These are phyloP conservation scores for Nigrospora osmanthi DNA, from an alignment of 2,329 filamentous ascomycete species.

Conservation along the genomic window DNA sequence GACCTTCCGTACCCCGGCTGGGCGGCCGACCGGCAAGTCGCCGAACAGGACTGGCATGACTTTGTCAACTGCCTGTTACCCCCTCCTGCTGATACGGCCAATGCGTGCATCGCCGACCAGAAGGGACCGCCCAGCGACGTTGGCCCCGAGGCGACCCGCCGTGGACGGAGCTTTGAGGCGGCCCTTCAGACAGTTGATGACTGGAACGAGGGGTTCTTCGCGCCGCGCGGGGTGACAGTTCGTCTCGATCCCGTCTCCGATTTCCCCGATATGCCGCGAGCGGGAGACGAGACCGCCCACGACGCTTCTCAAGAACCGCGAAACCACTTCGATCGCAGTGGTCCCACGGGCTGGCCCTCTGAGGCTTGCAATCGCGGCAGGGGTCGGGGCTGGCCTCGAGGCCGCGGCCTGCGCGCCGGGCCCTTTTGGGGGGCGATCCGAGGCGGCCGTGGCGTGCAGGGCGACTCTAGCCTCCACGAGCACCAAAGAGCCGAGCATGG, in stretches of 20 bases:
- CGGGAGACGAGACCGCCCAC: slow-evolving; percentile 14
- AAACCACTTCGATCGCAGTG: too few relatives aligned
- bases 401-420: too few relatives aligned
- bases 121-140: slow-evolving; percentile 14
- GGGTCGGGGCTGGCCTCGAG: too few relatives aligned
- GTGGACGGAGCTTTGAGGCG: slow-evolving; percentile 23
- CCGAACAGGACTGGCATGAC: slow-evolving; percentile 47
- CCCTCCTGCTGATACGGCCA: slow-evolving; percentile 32
- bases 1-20: slow-evolving; percentile 34
- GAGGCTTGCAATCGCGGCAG: too few relatives aligned
- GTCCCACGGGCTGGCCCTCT: too few relatives aligned
- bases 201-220: slow-evolving; percentile 52
- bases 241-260: slow-evolving; percentile 15
- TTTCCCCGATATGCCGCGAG: slow-evolving; percentile 19
- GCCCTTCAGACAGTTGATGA: slow-evolving; percentile 38
- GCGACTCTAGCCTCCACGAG: too few relatives aligned
- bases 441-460: too few relatives aligned
- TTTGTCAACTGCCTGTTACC: slow-evolving; percentile 51
- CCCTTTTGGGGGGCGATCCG: too few relatives aligned
- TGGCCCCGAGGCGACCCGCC: slow-evolving; percentile 15
- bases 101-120: slow-evolving; percentile 37
- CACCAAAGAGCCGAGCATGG: too few relatives aligned
- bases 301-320: not conserved
- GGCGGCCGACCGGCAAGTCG: slow-evolving; percentile 35
- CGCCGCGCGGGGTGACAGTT: slow-evolving; percentile 38